Evolutionary conservation across 139 green algal species (phyloP), one percentile per base, ranked within the genome.

Genomic region (Asterochloris sp.): DNA sequence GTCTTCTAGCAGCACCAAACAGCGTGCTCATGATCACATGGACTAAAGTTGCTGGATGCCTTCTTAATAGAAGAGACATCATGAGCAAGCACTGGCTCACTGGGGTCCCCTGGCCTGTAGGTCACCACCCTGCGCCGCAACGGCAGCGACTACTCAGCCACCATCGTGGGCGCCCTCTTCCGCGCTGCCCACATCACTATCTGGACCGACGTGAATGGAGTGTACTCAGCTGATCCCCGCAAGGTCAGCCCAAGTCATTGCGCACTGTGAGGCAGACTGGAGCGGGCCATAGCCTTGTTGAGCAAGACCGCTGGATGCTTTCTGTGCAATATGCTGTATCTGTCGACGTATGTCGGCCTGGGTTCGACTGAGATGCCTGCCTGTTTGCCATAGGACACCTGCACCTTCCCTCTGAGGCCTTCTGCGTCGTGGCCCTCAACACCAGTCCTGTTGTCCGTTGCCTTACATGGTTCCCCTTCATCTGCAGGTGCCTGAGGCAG

Each of bases 171-270:
- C 14, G 89, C 95, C 0, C 89, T 99, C 28, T 91, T 98, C 78
- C 78, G 85, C 47, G 81, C 85, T 61, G 83, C 83, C 62, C 83
- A 91, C 81, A 97, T 98, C 91, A 98, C 94, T 77, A 99, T 99
- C 85, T 99, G 96, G 96, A 99, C 96, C 0, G 96, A 99, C 82
- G 96, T 99, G 61, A 91, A 99, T 69, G 96, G 96, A 24, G 96
- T 99, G 38, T 99, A 96, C 86, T 94, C 86, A 13, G 96, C 96
- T 1, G 96, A 99, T 88, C 96, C 96, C 10, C 89, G 96, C 75
- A 98, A 98, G 87, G 94, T 96, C 78, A 54, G 38, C 38, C 2
- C 38, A 73, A 73, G 66, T 27, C 4, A 6, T 9, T 23, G 66
- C 9, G 23, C 2, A 9, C 4, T 73, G 66, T 73, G 8, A 6